Conservation (phyloP, 257 asterid genomes). For the Catharanthus roseus region DNA sequence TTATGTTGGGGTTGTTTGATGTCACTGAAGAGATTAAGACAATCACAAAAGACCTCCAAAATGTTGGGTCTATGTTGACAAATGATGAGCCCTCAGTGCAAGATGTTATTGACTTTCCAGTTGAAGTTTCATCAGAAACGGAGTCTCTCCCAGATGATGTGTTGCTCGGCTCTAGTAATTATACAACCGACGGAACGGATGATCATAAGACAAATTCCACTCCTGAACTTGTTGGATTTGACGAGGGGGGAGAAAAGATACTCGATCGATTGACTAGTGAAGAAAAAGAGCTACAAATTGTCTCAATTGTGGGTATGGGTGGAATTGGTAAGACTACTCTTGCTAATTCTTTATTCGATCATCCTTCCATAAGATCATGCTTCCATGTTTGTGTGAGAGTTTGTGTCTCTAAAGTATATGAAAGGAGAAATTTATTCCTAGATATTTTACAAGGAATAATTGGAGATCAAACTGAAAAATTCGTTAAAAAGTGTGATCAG, state of each 20-base stretch:
- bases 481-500: background rate
- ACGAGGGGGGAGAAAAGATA: background rate
- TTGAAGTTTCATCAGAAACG: background rate
- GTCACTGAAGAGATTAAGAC: background rate
- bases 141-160: background rate
- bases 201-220: too few relatives aligned
- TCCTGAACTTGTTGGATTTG: background rate
- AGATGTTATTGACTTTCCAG: background rate
- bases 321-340: background rate
- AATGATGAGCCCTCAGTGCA: background rate
- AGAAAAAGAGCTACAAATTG: background rate
- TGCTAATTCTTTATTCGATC: background rate
- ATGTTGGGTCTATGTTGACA: background rate
- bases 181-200: too few relatives aligned
- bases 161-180: background rate
- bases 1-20: background rate
- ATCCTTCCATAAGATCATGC: background rate
- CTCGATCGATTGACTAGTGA: background rate
- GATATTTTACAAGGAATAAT: background rate
- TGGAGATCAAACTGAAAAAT: background rate
- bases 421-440: background rate
- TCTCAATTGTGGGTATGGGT: background rate
- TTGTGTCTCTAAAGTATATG: background rate
- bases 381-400: background rate
- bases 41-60: background rate